A percentile compares a stretch with the other conserved stretches of the same genome.
Evolutionary conservation across 2,329 filamentous ascomycete species (phyloP).

Genomic region (Ophiostoma perfectum): DNA sequence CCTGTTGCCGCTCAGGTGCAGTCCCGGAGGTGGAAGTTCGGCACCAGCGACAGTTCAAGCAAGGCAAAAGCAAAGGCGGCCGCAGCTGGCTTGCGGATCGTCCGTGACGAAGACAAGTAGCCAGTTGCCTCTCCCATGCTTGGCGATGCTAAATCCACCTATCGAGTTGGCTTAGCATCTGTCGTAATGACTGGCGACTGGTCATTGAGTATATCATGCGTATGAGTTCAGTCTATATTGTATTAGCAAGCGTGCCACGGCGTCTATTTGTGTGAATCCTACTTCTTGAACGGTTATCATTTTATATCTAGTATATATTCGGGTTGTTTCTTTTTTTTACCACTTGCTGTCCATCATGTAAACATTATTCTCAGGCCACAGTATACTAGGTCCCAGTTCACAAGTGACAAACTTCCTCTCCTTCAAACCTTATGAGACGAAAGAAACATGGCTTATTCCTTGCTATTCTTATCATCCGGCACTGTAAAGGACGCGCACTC

Average conservation of each 20-base stretch:
- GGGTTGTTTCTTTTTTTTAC: background rate
- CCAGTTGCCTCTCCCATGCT: background rate
- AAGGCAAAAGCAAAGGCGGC: background rate
- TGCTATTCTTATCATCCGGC: background rate
- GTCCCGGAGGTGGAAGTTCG: slow-evolving; percentile 31
- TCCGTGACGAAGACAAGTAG: slow-evolving; percentile 25
- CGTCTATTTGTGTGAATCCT: background rate
- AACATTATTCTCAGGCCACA: no score
- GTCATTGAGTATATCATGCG: background rate
- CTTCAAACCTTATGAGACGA: background rate
- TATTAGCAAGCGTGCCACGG: background rate
- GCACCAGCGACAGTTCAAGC: background rate
- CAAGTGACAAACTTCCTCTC: background rate
- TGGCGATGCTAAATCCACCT: background rate
- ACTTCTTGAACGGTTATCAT: no score
- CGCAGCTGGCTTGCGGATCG: slow-evolving; percentile 24
- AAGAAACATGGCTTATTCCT: background rate
- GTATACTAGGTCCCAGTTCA: background rate
- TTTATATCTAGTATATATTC: background rate
- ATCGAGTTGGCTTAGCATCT: background rate
- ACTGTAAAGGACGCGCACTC: background rate
- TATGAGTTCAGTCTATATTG: background rate
- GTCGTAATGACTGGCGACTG: background rate
- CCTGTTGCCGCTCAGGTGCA: slow-evolving; percentile 32
- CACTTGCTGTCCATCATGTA: background rate